Base-by-base conservation (phyloP, 1,284 basidiomycete genomes). In the Naganishia sp. region DNA sequence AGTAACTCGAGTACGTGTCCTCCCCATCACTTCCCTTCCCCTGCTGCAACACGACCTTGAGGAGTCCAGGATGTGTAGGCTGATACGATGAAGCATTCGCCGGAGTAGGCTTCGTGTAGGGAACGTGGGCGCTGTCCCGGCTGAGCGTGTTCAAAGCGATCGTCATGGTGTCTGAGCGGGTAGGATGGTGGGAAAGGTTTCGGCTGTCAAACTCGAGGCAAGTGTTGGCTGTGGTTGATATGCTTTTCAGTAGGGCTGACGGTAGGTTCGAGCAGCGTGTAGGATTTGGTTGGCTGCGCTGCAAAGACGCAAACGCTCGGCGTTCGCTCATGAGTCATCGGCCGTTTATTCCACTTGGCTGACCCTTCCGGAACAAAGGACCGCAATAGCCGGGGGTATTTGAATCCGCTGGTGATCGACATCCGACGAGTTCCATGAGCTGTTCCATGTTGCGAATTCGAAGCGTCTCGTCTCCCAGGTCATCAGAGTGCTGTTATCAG, bases 31-130 rank as follows among this genome's bases (percentile, higher is more conserved):
- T 64, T 35, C 68, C 69, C 25, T 72, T 61, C 11, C 60, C 61
- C 41, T 65, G 56, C 31, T 69, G 70, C 63, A 79, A 74, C 31
- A 73, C 75, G 57, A 80, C 78, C 49, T 68, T 68, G 70, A 79
- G 75, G 47, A 74, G 53, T 4, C 72, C 74, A 2, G 74, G 69
- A 68, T 80, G 78, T 5, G 77, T 75, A 31, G 78, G 74, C 23
- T 46, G 60, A 70, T 80, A 80, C 3, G 71, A 71, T 15, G 71
- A 68, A 2, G 75, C 74, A 56, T 72, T 73, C 21, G 67, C 64
- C 9, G 68, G 68, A 3, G 75, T 74, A 6, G 79, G 79, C 68
- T 80, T 80, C 31, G 58, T 67, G 67, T 72, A 80, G 17, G 66
- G 18, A 28, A 11, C 31, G 28, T 69, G 63, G 0, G 74, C 66